Percentiles rank a stretch among this genome's conserved stretches.
These are phyloP conservation scores for Fraxinus pennsylvanica DNA, from an alignment of 257 asterid genomes.

Conservation along the genomic window DNA sequence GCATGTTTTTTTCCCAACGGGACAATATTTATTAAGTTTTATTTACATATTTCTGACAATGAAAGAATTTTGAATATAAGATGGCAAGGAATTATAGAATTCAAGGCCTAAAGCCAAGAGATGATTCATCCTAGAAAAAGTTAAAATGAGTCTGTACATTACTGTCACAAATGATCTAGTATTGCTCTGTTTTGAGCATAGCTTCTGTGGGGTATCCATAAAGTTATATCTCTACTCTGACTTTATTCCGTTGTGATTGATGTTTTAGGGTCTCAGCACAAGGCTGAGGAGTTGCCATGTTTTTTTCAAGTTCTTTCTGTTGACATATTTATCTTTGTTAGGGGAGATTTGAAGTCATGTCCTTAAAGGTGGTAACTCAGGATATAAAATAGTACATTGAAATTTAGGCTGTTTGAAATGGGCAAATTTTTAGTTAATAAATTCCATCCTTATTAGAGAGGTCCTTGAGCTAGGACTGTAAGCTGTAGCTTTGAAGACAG, in stretches of 20 bases:
- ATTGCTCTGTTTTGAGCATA: neutral
- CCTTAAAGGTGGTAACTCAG: neutral
- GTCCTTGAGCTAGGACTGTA: neutral
- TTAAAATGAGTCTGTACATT: neutral
- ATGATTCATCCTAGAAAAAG: neutral
- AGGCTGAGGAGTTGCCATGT: slow-evolving; percentile 3
- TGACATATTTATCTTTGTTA: neutral
- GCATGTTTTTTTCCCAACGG: neutral
- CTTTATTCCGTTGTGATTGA: neutral
- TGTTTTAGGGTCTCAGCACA: slow-evolving; percentile 4
- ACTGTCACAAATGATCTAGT: slow-evolving; percentile 6
- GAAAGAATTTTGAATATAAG: slow-evolving; percentile 1
- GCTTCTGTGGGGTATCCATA: neutral
- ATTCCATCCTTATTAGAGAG: neutral
- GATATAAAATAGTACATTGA: neutral
- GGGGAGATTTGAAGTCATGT: neutral
- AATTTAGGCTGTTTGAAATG: neutral
- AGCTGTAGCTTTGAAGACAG: no score
- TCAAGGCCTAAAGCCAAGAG: slow-evolving; percentile 15
- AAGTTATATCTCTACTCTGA: neutral
- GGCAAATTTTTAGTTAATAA: neutral
- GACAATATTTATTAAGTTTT: neutral
- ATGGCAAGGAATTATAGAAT: slow-evolving; percentile 3
- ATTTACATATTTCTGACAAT: slow-evolving; percentile 9
- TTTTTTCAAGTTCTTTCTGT: neutral